Base-by-base conservation (phyloP, 805 yeast genomes). In the Candida gorgasii region DNA sequence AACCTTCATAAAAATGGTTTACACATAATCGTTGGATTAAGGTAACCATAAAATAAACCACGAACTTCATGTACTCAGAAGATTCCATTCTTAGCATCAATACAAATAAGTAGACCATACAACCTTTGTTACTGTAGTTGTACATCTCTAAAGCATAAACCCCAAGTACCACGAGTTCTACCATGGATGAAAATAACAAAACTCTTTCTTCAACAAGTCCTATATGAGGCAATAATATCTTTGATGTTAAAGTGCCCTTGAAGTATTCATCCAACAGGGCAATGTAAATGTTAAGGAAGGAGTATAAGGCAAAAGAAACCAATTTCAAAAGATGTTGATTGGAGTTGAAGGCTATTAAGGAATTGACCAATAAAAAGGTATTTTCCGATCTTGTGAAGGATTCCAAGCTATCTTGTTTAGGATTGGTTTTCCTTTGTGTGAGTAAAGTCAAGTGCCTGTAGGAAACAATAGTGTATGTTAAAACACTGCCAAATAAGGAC, bases 371-470 rank as follows among this genome's bases (percentile, higher is more conserved):
- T 9, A 65, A 48, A 24, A 53, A 56, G 17, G 63, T 55, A 40
- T 58, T 62, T 29, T 66, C 70, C 5, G 67, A 57, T 27, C 54
- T 49, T 28, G 63, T 42, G 14, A 62, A 29, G 5, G 47, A 41
- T 0, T 58, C 48, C 12, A n/a, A n/a, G n/a, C n/a, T n/a, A n/a
- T n/a, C n/a, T n/a, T n/a, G n/a, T n/a, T n/a, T n/a, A n/a, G n/a
- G n/a, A n/a, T 4, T 12, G 8, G 8, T n/a, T 16, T 23, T 32
- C n/a, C 4, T 11, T 11, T n/a, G 14, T 5, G 3, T 29, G 13
- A 22, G 19, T 9, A 41, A 24, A 3, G 34, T 17, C 3, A 43
- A 29, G 35, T 55, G 58, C 11, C 53, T 53, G 30, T 49, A 48
- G 1, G 54, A 44, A 2, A 59, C 58, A 29, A 57, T 33, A 2